These are phyloP conservation scores for Striga hermonthica DNA, from an alignment of 305 asterid species.

Conservation along the genomic window DNA sequence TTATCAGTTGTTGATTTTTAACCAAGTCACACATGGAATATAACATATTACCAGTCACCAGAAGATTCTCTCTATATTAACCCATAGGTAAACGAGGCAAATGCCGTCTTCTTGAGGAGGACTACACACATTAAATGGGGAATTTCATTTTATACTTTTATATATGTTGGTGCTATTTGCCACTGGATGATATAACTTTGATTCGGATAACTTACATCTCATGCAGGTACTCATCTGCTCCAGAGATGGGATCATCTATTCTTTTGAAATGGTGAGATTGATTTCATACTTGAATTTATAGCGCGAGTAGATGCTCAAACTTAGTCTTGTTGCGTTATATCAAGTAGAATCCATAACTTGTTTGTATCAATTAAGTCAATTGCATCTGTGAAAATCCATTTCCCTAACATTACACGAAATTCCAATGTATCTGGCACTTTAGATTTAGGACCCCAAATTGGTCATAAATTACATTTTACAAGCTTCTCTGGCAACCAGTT, in stretches of 20 bases:
- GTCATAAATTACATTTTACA: no score
- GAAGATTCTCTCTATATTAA: neutral
- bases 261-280: conserved; percentile 66
- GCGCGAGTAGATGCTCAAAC: no score
- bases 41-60: neutral
- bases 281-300: neutral
- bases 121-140: neutral
- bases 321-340: no score
- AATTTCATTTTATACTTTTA: neutral
- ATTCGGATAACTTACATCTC: conserved; percentile 19
- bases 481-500: no score
- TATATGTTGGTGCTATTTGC: conserved; percentile 14
- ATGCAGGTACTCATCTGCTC: conserved; percentile 75
- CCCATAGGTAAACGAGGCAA: neutral
- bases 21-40: neutral
- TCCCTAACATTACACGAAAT: no score
- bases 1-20: neutral
- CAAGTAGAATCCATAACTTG: no score
- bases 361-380: no score
- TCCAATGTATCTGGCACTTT: no score
- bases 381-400: no score
- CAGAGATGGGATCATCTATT: conserved; percentile 78
- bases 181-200: conserved; percentile 19
- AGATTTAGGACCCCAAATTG: no score
- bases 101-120: neutral